phyloP scores from a whole-genome alignment of 345 rosid species.

The Litchi chinensis region DNA sequence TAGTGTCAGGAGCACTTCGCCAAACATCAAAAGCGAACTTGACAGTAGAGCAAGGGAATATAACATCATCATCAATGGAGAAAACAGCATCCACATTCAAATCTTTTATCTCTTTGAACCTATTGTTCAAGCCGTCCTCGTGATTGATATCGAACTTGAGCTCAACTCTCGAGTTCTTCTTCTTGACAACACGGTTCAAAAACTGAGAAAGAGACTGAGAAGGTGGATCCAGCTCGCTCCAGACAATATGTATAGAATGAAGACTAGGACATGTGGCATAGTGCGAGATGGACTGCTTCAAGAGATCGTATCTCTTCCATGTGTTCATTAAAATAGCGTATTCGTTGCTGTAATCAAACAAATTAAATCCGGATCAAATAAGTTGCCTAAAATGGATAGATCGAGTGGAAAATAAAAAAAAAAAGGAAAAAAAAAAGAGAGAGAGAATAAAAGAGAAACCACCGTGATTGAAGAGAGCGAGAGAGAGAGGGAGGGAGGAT shows the following conservation, averaged over 20 bases:
- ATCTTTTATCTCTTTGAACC: conserved; percentile 82
- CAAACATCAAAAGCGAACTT: no score
- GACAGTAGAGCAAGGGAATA: conserved; percentile 88
- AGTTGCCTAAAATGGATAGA: neutral
- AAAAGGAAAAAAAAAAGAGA: no score
- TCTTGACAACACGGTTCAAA: conserved; percentile 46
- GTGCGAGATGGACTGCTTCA: conserved; percentile 84
- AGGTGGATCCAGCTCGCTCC: conserved; percentile 98
- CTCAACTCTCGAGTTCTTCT: conserved; percentile 57
- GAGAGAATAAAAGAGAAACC: neutral
- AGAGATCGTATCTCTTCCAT: conserved; percentile 93
- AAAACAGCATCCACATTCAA: conserved; percentile 85
- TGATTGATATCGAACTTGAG: conserved; percentile 71
- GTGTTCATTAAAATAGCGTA: conserved; percentile 85
- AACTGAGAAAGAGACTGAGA: conserved; percentile 59
- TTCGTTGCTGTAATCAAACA: conserved; percentile 49
- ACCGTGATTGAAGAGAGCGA: no score
- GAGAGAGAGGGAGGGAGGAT: conserved; percentile 14
- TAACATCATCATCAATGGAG: conserved; percentile 88
- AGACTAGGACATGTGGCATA: conserved; percentile 76
- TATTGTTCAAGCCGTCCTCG: conserved; percentile 93
- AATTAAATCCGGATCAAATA: neutral
- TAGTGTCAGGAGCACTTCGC: no score
- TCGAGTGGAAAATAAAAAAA: neutral
- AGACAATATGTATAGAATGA: conserved; percentile 84